These are phyloP conservation scores for Filobasidium floriforme DNA, from an alignment of 768 basidiomycete species.

Conservation along the genomic window DNA sequence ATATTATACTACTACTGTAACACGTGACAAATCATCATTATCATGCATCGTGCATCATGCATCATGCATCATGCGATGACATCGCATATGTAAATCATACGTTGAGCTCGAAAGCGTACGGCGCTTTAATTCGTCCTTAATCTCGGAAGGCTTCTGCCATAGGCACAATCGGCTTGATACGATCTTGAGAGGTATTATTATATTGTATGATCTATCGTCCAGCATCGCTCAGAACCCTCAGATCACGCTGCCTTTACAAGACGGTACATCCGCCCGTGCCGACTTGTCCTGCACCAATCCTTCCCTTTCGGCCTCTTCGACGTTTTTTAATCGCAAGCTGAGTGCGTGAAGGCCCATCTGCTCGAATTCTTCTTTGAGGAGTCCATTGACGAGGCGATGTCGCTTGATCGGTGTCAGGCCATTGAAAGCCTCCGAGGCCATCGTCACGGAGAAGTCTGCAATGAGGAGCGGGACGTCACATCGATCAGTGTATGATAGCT, in stretches of 20 bases:
- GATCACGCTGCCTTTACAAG: background rate
- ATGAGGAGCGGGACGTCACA: background rate
- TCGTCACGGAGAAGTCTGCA: conserved; percentile 42
- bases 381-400: conserved; percentile 47
- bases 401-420: conserved; percentile 44
- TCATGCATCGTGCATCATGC: too few relatives aligned
- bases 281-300: conserved; percentile 3
- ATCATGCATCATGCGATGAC: too few relatives aligned
- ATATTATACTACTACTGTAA: too few relatives aligned
- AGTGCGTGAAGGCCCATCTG: conserved; percentile 48
- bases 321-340: conserved; percentile 45
- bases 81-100: too few relatives aligned
- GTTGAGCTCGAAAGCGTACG: too few relatives aligned
- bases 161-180: too few relatives aligned
- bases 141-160: too few relatives aligned
- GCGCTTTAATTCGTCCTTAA: too few relatives aligned
- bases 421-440: conserved; percentile 36
- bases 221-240: background rate
- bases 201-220: too few relatives aligned
- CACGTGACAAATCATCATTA: too few relatives aligned
- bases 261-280: background rate
- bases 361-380: conserved; percentile 47
- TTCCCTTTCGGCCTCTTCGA: conserved; percentile 44
- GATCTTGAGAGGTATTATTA: too few relatives aligned
- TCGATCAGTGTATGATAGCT: too few relatives aligned